Evolutionary conservation across 805 yeast genomes (phyloP).

Genomic region (Metschnikowia cubensis): DNA sequence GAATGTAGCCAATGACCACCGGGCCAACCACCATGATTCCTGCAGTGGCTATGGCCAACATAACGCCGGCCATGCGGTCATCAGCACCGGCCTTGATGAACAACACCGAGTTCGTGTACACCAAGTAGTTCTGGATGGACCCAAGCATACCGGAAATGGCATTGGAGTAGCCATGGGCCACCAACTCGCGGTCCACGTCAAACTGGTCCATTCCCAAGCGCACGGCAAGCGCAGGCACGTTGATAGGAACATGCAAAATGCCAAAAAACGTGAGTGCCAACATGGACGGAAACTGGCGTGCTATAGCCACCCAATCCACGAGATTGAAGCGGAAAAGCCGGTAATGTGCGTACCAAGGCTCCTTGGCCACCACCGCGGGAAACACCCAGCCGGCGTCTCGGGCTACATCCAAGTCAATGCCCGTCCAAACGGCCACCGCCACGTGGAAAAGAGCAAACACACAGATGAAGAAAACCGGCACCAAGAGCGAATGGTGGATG

Average conservation of each 20-base stretch:
- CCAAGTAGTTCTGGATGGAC: slow-evolving; percentile 89
- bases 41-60: slow-evolving; percentile 79
- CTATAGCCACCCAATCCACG: slow-evolving; percentile 72
- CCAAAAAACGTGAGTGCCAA: slow-evolving; percentile 94
- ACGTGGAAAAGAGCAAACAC: slow-evolving; percentile 70
- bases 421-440: slow-evolving; percentile 60
- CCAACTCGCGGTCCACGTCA: slow-evolving; percentile 88
- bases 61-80: slow-evolving; percentile 80
- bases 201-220: slow-evolving; percentile 80
- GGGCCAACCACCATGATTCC: slow-evolving; percentile 87
- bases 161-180: slow-evolving; percentile 93
- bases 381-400: slow-evolving; percentile 86
- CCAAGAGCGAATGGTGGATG: slow-evolving; percentile 60
- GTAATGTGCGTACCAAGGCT: slow-evolving; percentile 92
- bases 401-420: slow-evolving; percentile 56
- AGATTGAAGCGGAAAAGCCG: slow-evolving; percentile 59
- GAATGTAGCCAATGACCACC: slow-evolving; percentile 86
- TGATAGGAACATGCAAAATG: slow-evolving; percentile 92
- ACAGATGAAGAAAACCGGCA: slow-evolving; percentile 74
- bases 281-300: slow-evolving; percentile 83
- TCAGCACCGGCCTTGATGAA: slow-evolving; percentile 96
- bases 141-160: slow-evolving; percentile 79
- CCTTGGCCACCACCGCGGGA: slow-evolving; percentile 53
- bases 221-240: slow-evolving; percentile 95
- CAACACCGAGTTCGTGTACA: slow-evolving; percentile 87